Evolutionary conservation across 2,329 filamentous ascomycete species (phyloP), one percentile per base, ranked within the genome.

Genomic region (Zelopaecilomyces penicillatus): DNA sequence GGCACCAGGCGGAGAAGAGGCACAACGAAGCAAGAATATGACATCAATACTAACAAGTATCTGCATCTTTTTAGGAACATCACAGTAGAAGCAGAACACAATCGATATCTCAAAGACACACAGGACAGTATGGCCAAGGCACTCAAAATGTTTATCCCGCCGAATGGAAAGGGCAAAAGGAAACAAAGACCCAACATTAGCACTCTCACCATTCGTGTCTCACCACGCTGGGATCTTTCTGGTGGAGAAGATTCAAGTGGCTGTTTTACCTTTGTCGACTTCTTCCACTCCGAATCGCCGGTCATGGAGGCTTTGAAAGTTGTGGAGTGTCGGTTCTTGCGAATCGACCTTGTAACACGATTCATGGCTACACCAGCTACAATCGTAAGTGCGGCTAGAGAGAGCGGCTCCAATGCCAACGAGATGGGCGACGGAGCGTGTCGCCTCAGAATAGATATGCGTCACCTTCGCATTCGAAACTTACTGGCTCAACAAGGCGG

Each of bases 171-270:
- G 54, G 48, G 1, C 43, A 55, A 5, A 11, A 44, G 7, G 19
- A 19, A 19, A 19, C 19, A 19, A 19, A 19, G 19, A 19, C 44
- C 47, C 3, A 58, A 58, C 39, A 55, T 76, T 3, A 60, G 67
- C 45, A 71, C 64, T 1, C 53, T 76, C 27, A 66, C 62, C 3
- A 56, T 76, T 39, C 61, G 69, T 31, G 52, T 75, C 39, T 58
- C 59, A 11, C 66, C 66, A 2, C 48, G 39, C 11, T 47, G 42
- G 47, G 30, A 50, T 8, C 50, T 43, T 3, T 27, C 27, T 6
- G 33, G 26, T 3, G 46, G 44, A 11, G 30, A 44, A 11, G 28
- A 33, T 4, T 42, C 50, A 39, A 41, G 46, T 34, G 41, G 44
- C 1, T 29, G 50, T 7, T 60, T 67, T 32, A 65, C 64, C 3